phyloP scores from a whole-genome alignment of 352 stramenopile genomes.

The Aphanomyces cochlioides region DNA sequence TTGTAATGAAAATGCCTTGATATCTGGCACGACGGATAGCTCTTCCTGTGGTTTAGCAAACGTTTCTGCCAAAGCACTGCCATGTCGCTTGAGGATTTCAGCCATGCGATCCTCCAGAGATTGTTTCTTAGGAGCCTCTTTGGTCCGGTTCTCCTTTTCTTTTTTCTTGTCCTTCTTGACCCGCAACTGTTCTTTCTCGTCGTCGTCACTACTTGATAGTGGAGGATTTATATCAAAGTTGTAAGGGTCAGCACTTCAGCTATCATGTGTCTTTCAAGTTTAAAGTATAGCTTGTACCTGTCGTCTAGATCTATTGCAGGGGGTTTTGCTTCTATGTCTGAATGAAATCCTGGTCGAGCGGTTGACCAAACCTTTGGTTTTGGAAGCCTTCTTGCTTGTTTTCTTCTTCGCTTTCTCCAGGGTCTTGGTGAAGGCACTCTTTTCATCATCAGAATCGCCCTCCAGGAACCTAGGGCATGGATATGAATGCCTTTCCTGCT shows the following conservation, averaged over 20 bases:
- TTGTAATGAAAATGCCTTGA: background rate
- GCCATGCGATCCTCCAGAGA: conserved; percentile 72
- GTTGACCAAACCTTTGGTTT: background rate
- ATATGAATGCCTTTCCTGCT: background rate
- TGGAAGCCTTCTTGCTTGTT: background rate
- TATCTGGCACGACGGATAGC: background rate
- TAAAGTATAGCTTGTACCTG: background rate
- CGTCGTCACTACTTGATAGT: conserved; percentile 32
- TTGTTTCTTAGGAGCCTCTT: conserved; percentile 35
- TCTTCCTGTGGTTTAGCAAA: conserved; percentile 29
- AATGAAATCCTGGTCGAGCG: background rate
- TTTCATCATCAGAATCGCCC: conserved; percentile 26
- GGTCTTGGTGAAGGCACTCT: conserved; percentile 15
- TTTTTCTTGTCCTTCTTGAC: conserved; percentile 35
- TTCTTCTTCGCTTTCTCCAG: conserved; percentile 7
- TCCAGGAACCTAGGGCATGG: conserved; percentile 19
- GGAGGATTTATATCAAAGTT: conserved; percentile 59
- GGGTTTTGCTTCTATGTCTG: background rate
- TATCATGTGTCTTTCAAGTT: background rate
- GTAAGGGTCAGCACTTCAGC: conserved; percentile 60
- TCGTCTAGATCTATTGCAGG: background rate
- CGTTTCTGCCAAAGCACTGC: conserved; percentile 41
- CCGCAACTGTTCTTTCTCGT: conserved; percentile 32
- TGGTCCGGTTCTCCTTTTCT: conserved; percentile 33
- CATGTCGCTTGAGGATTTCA: conserved; percentile 72